Conservation (phyloP, 179 eudicot species). For the Beta corolliflora region DNA sequence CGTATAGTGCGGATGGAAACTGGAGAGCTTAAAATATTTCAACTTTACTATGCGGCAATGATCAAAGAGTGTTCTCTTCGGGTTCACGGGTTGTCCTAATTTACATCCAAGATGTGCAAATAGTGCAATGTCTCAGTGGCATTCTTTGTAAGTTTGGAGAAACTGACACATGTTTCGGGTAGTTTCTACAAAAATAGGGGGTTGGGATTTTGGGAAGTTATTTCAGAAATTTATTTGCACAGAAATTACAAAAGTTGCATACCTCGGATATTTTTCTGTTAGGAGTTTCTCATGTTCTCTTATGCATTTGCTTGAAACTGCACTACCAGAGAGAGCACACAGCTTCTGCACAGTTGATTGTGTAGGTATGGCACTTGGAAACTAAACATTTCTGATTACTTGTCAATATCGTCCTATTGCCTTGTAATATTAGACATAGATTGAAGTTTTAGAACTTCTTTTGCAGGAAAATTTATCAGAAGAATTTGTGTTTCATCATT, state of each 20-base stretch:
- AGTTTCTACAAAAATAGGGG: no score
- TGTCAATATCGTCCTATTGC: neutral
- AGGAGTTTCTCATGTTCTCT: neutral
- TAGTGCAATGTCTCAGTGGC: no score
- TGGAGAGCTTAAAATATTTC: neutral
- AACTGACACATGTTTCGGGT: no score
- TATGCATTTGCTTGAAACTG: neutral
- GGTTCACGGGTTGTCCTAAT: no score
- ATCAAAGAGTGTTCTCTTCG: neutral
- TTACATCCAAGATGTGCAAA: no score
- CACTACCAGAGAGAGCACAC: slow-evolving; percentile 7
- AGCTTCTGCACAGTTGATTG: slow-evolving; percentile 5
- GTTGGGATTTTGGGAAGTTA: no score
- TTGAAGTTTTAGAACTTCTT: neutral
- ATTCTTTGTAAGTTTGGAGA: no score
- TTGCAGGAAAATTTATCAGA: slow-evolving; percentile 22
- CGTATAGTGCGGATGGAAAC: neutral
- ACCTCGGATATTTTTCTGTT: no score
- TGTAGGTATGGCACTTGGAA: slow-evolving; percentile 7
- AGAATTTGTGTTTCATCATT: neutral
- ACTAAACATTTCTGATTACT: neutral
- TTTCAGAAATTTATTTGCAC: no score
- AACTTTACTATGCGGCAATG: neutral
- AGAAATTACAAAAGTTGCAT: no score
- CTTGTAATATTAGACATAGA: neutral